Base-by-base conservation (phyloP, 495 filamentous ascomycete species). In the Hamigera avellanea region DNA sequence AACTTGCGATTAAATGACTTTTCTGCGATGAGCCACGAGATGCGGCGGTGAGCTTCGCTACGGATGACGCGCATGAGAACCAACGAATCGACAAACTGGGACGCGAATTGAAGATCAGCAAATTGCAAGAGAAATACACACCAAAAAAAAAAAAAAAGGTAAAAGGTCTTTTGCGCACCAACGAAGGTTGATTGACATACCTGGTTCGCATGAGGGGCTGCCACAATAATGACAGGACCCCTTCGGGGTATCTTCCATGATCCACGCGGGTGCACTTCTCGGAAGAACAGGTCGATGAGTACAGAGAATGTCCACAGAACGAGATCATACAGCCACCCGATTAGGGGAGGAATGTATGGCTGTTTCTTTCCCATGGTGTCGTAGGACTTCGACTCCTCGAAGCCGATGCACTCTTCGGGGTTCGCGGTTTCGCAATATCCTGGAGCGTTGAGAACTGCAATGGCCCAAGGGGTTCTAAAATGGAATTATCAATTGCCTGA, bases 121-220 rank as follows among this genome's bases (percentile, higher is more conserved):
- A 9, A 19, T 13, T 27, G 32, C 46, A 28, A 21, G 14, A n/a
- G n/a, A n/a, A n/a, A n/a, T n/a, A n/a, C n/a, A n/a, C n/a, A n/a
- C n/a, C n/a, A n/a, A n/a, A n/a, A n/a, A 2, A 3, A 27, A 17
- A 13, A 6, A 26, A 1, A 15, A 14, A 27, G 14, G 32, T 43
- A 42, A 14, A 33, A 28, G 33, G 19, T 40, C n/a, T 36, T 25
- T 19, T 4, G 17, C 21, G 21, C 21, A 23, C 9, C 21, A 23
- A 23, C 4, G 21, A 4, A 23, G 5, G 21, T 9, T 9, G 21
- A n/a, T 23, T 4, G 21, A 9, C 21, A 23, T 68, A 87, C 85
- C 76, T 98, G 91, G 56, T 98, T 98, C 32, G 91, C 93, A 70
- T 98, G 91, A 42, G 91, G 91, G 14, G 93, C 91, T n/a, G 87